These are phyloP conservation scores for Lipomyces sp. DNA, from an alignment of 805 yeast species.

Conservation along the genomic window DNA sequence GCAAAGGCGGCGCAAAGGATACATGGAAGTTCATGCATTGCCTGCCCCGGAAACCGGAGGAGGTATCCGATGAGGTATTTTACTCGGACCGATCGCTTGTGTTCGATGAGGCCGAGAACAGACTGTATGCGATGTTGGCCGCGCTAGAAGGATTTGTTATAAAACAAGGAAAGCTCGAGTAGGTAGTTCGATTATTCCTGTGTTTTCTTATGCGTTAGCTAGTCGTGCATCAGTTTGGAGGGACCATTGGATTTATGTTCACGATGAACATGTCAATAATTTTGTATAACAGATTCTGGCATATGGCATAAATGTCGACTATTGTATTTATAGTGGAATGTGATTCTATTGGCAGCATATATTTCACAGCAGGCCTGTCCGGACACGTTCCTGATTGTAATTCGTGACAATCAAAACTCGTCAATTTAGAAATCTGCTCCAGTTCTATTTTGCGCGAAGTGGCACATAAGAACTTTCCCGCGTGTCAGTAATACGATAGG, in stretches of 20 bases:
- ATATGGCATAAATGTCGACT: not conserved
- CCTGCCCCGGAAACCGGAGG: slow-evolving; percentile 92
- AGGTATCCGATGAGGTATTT: slow-evolving; percentile 91
- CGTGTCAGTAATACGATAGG: no score
- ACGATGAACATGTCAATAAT: not conserved
- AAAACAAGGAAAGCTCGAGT: slow-evolving; percentile 46
- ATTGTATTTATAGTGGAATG: not conserved
- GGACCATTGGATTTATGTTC: not conserved
- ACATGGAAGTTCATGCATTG: slow-evolving; percentile 97
- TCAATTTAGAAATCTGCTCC: not conserved
- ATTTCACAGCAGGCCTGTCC: not conserved
- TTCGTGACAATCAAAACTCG: not conserved
- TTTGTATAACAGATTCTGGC: not conserved
- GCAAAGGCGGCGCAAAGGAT: slow-evolving; percentile 59
- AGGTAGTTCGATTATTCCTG: not conserved
- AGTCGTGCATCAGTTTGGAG: not conserved
- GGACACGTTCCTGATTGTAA: not conserved
- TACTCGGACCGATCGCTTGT: slow-evolving; percentile 83
- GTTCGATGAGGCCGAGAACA: slow-evolving; percentile 94
- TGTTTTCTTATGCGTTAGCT: not conserved
- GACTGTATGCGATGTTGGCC: slow-evolving; percentile 95
- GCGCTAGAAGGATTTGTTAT: slow-evolving; percentile 87
- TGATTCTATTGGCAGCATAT: not conserved
- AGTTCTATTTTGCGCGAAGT: no score
- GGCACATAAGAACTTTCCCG: no score